phyloP scores from a whole-genome alignment of 768 basidiomycete genomes.

The Agrocybe praecox region DNA sequence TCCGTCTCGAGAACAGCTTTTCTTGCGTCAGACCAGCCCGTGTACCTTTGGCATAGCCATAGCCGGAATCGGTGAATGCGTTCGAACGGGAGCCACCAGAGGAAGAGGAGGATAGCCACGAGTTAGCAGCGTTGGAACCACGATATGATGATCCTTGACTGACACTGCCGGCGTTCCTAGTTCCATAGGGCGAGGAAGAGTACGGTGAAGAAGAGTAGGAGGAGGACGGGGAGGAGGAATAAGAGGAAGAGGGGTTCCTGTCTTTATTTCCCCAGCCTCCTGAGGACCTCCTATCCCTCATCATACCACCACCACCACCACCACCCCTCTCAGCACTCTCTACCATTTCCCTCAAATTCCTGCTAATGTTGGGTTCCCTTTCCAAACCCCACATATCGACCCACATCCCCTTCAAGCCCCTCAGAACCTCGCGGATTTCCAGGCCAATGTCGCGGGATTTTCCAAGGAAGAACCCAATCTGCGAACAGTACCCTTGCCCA shows the following conservation, averaged over 20 bases:
- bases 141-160: not conserved
- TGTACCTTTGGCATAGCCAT: slow-evolving; percentile 4
- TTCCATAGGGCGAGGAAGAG: too few species aligned
- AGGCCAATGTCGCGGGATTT: slow-evolving; percentile 13
- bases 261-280: not conserved
- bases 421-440: slow-evolving; percentile 6
- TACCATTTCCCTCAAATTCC: slow-evolving; percentile 15
- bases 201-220: too few species aligned
- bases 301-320: not conserved
- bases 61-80: not conserved
- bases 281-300: not conserved
- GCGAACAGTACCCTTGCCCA: slow-evolving; percentile 16
- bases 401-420: slow-evolving; percentile 20
- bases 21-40: not conserved
- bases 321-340: slow-evolving; percentile 4
- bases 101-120: not conserved
- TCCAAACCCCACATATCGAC: slow-evolving; percentile 20
- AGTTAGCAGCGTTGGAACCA: not conserved
- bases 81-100: not conserved
- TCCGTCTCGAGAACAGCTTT: not conserved
- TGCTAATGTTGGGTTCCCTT: slow-evolving; percentile 11
- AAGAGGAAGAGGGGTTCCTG: not conserved
- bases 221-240: too few species aligned
- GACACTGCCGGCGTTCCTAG: not conserved
- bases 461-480: slow-evolving; percentile 28